Base-by-base conservation (phyloP, 768 basidiomycete genomes). In the Boletus rex-veris region DNA sequence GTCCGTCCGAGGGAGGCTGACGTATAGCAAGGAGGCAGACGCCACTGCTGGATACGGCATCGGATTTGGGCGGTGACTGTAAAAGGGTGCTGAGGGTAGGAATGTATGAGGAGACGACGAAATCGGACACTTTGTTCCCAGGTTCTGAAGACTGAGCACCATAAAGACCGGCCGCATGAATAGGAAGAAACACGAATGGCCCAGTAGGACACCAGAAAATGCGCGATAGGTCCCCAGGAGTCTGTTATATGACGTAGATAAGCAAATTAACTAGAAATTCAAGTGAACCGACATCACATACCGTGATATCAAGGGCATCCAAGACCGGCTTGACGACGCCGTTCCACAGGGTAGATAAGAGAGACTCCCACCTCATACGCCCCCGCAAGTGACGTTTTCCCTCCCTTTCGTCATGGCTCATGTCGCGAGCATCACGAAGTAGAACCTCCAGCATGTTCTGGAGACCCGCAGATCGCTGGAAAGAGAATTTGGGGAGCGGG, bases 1-100 rank as follows among this genome's bases (percentile, higher is more conserved):
- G 44, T 4, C 61, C 62, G 10, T 59, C 60, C 3, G 67, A 49
- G 0, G 35, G 5, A 1, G 67, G 63, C 26, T 64, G 61, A 2
- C 31, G 38, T 16, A 68, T 36, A n/a, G 37, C 10, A 7, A 52
- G 24, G 0, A 52, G 2, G 10, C 44, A 19, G 16, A 52, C 7
- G 11, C 19, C 18, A 3, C n/a, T 14, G 6, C 4, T 24, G 16
- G 48, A 28, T 28, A 28, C 7, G 28, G 28, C 28, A 28, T 28
- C 28, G 16, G 11, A 7, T n/a, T 24, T 16, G 30, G 3, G 4
- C 18, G 12, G 7, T 16, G 21, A 11, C 45, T 46, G 47, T 5
- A 19, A 2, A 19, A 72, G 56, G 6, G 62, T 59, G 38, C 55
- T 35, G 28, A 52, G 51, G n/a, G 42, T 44, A 1, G 50, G 50